Conservation (phyloP, 768 basidiomycete genomes). For the Pleurotus platypus region DNA sequence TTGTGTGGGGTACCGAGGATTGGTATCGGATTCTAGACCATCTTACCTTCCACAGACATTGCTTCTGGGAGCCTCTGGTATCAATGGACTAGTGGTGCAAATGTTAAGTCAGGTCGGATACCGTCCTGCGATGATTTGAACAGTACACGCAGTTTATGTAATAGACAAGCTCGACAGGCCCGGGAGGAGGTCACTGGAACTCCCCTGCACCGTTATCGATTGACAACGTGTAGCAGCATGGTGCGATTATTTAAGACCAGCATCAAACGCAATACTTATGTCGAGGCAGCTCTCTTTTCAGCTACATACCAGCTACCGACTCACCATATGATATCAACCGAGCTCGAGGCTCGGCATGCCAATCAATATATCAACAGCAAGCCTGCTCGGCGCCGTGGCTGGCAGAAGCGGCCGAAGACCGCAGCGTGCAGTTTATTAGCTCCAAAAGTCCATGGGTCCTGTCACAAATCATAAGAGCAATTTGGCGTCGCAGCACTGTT, state of each 20-base stretch:
- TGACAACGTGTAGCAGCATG: neutral
- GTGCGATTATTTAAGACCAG: neutral
- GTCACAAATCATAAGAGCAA: slow-evolving; percentile 5
- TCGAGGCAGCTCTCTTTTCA: neutral
- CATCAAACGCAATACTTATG: neutral
- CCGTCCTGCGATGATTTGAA: too few relatives aligned
- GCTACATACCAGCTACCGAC: neutral
- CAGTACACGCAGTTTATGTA: too few relatives aligned
- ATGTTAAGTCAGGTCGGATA: too few relatives aligned
- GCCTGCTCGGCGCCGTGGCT: slow-evolving; percentile 1
- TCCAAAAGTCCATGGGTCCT: slow-evolving; percentile 7
- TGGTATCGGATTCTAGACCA: too few relatives aligned
- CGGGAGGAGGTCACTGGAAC: too few relatives aligned
- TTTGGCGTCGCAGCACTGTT: slow-evolving; percentile 4
- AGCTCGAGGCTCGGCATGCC: neutral
- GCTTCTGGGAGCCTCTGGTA: too few relatives aligned
- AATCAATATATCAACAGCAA: neutral
- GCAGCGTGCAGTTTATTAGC: neutral
- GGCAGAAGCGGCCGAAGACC: slow-evolving; percentile 2
- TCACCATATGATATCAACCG: slow-evolving; percentile 1
- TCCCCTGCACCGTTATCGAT: slow-evolving; percentile 4
- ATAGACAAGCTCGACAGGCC: too few relatives aligned
- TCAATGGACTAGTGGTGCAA: too few relatives aligned
- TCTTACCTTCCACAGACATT: too few relatives aligned
- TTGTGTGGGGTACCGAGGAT: too few relatives aligned